Conservation (phyloP, 805 yeast species). For the Saccharomycopsis babjevae region DNA sequence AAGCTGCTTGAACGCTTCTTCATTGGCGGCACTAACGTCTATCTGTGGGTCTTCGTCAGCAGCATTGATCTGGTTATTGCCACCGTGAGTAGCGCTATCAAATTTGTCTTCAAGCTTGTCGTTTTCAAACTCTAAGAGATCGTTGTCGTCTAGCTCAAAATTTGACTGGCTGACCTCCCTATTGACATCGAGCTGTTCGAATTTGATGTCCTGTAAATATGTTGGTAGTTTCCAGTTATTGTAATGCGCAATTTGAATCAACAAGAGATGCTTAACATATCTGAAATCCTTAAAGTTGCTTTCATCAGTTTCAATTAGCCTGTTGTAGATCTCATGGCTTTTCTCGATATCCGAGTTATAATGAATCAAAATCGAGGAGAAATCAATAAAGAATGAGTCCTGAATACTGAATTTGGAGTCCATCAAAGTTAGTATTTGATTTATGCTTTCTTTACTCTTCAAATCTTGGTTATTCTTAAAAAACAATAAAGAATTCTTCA, state of each 20-base stretch:
- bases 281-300: conserved; percentile 24
- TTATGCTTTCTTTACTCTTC: neutral
- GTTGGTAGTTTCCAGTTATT: conserved; percentile 14
- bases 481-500: neutral
- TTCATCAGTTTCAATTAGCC: conserved; percentile 20
- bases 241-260: conserved; percentile 12
- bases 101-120: conserved; percentile 7
- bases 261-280: conserved; percentile 18
- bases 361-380: conserved; percentile 10
- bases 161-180: neutral
- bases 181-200: neutral
- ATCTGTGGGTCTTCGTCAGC: neutral
- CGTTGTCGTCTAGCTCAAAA: conserved; percentile 1
- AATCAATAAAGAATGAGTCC: conserved; percentile 7
- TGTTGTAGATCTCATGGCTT: conserved; percentile 3
- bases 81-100: neutral
- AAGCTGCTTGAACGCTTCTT: conserved; percentile 2
- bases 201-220: conserved; percentile 1
- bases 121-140: conserved; percentile 13
- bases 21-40: neutral
- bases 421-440: conserved; percentile 6
- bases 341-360: neutral
- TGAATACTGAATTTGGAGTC: conserved; percentile 7
- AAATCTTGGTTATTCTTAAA: neutral
- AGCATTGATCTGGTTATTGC: neutral